phyloP scores from a whole-genome alignment of 805 yeast genomes.

The Alloascoidea hylecoeti region DNA sequence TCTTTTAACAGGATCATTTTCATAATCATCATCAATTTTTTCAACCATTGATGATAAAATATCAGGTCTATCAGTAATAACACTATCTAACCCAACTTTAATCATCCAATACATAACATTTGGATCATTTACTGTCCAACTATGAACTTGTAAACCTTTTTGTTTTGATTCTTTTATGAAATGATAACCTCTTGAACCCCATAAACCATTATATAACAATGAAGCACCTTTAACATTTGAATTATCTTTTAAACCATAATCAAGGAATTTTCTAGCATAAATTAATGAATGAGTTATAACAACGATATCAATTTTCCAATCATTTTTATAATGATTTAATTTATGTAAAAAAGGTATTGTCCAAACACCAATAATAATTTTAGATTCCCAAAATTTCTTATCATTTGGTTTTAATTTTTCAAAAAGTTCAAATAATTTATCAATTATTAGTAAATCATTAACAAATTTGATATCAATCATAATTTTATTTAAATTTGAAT shows the following conservation, averaged over 20 bases:
- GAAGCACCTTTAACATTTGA: conserved; percentile 47
- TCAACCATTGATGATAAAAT: conserved; percentile 1
- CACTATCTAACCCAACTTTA: conserved; percentile 20
- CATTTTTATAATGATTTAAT: conserved; percentile 21
- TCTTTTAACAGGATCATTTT: not conserved
- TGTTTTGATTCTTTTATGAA: conserved; percentile 18
- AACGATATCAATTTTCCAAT: conserved; percentile 19
- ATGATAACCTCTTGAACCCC: conserved; percentile 15
- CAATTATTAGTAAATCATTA: conserved; percentile 27
- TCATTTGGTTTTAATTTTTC: conserved; percentile 23
- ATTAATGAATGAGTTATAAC: conserved; percentile 19
- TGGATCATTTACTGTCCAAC: conserved; percentile 38
- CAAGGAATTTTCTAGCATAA: conserved; percentile 22
- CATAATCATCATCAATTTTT: not conserved
- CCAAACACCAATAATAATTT: conserved; percentile 41
- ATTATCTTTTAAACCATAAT: conserved; percentile 22
- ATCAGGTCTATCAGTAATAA: conserved; percentile 26
- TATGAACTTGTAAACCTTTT: conserved; percentile 22
- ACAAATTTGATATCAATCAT: conserved; percentile 40
- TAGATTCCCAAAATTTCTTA: conserved; percentile 26
- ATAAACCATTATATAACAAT: conserved; percentile 30
- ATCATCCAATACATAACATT: conserved; percentile 22
- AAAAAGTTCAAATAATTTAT: conserved; percentile 23
- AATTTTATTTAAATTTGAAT: conserved; percentile 16
- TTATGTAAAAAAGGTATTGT: conserved; percentile 25